These are phyloP conservation scores for Elsinoe fawcettii DNA, from an alignment of 2,329 filamentous ascomycete species.

Conservation along the genomic window DNA sequence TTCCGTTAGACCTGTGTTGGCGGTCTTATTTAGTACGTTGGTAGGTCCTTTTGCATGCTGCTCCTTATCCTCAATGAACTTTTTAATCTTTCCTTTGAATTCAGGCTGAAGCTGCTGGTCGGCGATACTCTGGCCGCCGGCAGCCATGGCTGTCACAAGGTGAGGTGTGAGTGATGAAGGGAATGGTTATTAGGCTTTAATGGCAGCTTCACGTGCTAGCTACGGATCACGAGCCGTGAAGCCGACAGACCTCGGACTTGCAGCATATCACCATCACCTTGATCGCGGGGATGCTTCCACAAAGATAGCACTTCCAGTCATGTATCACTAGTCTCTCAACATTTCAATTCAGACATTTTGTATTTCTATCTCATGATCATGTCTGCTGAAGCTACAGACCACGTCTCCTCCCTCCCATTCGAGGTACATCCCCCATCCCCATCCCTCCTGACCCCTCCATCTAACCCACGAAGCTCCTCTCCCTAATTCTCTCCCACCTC, in stretches of 20 bases:
- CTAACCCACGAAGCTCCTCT: slow-evolving; percentile 31
- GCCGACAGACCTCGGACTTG: neutral
- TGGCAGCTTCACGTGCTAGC: neutral
- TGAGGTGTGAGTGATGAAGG: neutral
- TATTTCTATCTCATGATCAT: neutral
- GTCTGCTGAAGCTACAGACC: neutral
- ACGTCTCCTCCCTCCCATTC: slow-evolving; percentile 15
- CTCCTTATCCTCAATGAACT: too few species aligned
- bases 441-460: neutral
- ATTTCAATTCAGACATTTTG: neutral
- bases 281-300: neutral
- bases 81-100: neutral
- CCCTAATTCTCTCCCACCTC: slow-evolving; percentile 36
- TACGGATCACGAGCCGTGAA: neutral
- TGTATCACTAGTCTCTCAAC: neutral
- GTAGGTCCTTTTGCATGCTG: too few species aligned
- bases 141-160: neutral
- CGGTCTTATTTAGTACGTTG: neutral
- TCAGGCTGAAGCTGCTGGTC: neutral
- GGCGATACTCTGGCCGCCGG: neutral
- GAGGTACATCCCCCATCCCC: neutral
- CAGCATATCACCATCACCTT: neutral
- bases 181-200: neutral
- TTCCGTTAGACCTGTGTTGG: neutral
- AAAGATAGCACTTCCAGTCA: neutral